Evolutionary conservation across 1,139 yeast genomes (phyloP), one percentile per base, ranked within the genome.

Genomic region (Komagataea norvegica): DNA sequence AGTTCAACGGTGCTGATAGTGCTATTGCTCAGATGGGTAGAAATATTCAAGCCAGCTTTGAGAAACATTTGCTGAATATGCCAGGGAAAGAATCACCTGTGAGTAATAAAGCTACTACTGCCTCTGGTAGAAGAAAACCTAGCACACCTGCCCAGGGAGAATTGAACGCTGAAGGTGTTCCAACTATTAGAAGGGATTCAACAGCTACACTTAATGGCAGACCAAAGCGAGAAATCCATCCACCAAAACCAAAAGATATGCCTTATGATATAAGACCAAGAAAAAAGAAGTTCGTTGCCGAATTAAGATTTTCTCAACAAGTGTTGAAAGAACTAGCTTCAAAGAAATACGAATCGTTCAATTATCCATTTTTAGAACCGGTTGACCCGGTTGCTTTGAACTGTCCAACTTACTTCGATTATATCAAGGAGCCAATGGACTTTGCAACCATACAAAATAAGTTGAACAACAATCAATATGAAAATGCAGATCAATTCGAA

Each of bases 171-270:
- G 64, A 73, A 26, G 77, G 77, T 9, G 65, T 72, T 20, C 80
- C 76, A 28, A 68, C 59, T 43, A 73, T 73, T 46, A 72, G 95
- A 55, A 72, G 94, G 41, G 87, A 77, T 36, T 67, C 76, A 6
- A 63, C 71, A n/a, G 70, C 70, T 3, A 74, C 68, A 33, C 70
- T 65, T 10, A 42, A 42, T 42, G 74, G 72, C 25, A 74, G 98
- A 49, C 97, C 98, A 31, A 89, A 89, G 64, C 77, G 99, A 51
- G 94, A 88, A 52, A 87, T 91, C 35, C 96, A 89, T 57, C 98
- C 98, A 3, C 98, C 98, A 38, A 83, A 85, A 55, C 85, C 96
- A 14, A 87, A 87, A 57, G 97, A 91, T 59, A 75, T 89, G 59
- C 95, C 95, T 4, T 87, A 87, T 54, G 96, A 87, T 55, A 76